phyloP scores from a whole-genome alignment of 2,329 filamentous ascomycete genomes.

The Talaromyces amestolkiae region DNA sequence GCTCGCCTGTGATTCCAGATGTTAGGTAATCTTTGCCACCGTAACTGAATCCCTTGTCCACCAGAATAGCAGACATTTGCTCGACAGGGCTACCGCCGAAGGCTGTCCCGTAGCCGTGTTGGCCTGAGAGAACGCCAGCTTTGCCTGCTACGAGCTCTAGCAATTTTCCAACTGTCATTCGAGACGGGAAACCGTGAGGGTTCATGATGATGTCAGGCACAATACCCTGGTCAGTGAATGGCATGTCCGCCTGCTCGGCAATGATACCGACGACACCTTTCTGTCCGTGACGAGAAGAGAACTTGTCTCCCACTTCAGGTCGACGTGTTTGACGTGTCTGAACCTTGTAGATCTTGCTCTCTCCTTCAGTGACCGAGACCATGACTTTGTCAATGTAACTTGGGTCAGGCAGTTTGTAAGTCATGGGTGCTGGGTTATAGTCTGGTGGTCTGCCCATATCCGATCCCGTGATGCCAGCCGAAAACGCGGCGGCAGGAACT shows the following conservation, averaged over 20 bases:
- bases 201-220: conserved; percentile 99
- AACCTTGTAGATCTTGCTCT: conserved; percentile 85
- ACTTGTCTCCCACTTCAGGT: conserved; percentile 96
- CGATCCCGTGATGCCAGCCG: conserved; percentile 60
- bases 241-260: conserved; percentile 93
- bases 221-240: conserved; percentile 86
- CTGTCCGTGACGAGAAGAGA: conserved; percentile 96
- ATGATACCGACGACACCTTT: conserved; percentile 98
- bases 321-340: conserved; percentile 93
- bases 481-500: conserved; percentile 73
- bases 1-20: conserved; percentile 89
- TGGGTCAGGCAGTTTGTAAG: conserved; percentile 79
- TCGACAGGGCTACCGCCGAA: conserved; percentile 83
- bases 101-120: conserved; percentile 83
- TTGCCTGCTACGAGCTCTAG: conserved; percentile 93
- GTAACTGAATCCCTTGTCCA: conserved; percentile 90
- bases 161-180: conserved; percentile 99
- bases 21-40: conserved; percentile 97
- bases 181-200: conserved; percentile 97
- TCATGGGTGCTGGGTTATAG: conserved; percentile 48
- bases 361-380: conserved; percentile 83
- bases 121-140: conserved; percentile 80
- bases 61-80: conserved; percentile 81
- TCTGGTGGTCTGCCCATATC: conserved; percentile 55
- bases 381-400: conserved; percentile 96